These are phyloP conservation scores for Verruconis gallopava DNA, from an alignment of 2,329 filamentous ascomycete species.

Conservation along the genomic window DNA sequence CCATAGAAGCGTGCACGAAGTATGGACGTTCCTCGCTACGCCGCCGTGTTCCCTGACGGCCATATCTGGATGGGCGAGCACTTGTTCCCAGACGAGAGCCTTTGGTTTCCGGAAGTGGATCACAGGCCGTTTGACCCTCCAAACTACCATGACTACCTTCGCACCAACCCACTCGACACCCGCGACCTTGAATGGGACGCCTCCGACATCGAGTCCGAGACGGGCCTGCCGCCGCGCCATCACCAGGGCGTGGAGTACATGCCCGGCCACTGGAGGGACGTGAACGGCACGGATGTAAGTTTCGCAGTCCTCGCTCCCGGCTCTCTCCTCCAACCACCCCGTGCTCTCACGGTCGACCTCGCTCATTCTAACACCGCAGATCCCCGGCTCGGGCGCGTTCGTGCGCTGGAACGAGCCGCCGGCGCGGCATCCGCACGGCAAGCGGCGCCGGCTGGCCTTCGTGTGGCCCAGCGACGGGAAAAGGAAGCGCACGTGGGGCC, in stretches of 20 bases:
- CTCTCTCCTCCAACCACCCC: background rate
- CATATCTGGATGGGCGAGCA: too few relatives aligned
- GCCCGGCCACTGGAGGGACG: background rate
- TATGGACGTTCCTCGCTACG: too few relatives aligned
- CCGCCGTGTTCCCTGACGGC: too few relatives aligned
- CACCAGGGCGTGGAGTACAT: background rate
- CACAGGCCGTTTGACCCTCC: background rate
- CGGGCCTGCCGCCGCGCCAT: background rate
- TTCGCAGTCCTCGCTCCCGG: background rate
- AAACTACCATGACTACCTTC: background rate
- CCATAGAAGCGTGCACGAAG: too few relatives aligned
- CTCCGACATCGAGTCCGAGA: background rate
- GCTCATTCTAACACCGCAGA: slow-evolving; percentile 6
- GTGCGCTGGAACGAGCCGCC: background rate
- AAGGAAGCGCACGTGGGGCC: slow-evolving; percentile 21
- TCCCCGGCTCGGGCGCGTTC: background rate
- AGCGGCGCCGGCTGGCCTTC: slow-evolving; percentile 28
- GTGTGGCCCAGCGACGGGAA: slow-evolving; percentile 34
- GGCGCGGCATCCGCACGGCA: slow-evolving; percentile 10
- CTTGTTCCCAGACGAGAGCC: too few relatives aligned
- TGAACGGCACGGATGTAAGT: background rate
- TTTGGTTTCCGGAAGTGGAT: background rate
- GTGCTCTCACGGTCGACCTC: background rate
- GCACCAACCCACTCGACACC: background rate
- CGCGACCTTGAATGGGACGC: background rate